These are phyloP conservation scores for Myxozyma kluyveri DNA, from an alignment of 805 yeast genomes.

Conservation along the genomic window DNA sequence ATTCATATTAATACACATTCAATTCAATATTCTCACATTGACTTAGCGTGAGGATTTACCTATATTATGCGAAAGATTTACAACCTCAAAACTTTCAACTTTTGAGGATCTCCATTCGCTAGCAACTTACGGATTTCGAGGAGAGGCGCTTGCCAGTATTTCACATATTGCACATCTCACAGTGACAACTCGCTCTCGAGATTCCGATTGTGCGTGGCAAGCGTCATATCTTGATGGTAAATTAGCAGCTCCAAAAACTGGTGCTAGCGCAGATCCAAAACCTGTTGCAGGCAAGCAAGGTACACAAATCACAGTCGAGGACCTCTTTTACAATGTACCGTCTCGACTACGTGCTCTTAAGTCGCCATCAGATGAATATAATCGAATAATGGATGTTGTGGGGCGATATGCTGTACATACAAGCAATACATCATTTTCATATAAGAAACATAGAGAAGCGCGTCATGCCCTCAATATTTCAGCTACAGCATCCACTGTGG, in stretches of 20 bases:
- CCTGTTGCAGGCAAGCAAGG: slow-evolving; percentile 87
- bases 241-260: slow-evolving; percentile 43
- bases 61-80: slow-evolving; percentile 83
- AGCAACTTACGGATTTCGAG: slow-evolving; percentile 88
- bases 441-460: slow-evolving; percentile 76
- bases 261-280: slow-evolving; percentile 48
- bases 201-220: slow-evolving; percentile 66
- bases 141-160: slow-evolving; percentile 93
- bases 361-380: slow-evolving; percentile 69
- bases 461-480: slow-evolving; percentile 63
- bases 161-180: slow-evolving; percentile 83
- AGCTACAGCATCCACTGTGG: slow-evolving; percentile 50
- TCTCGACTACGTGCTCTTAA: slow-evolving; percentile 67
- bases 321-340: slow-evolving; percentile 83
- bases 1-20: neutral
- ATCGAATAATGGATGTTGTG: slow-evolving; percentile 74
- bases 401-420: slow-evolving; percentile 81
- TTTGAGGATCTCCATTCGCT: slow-evolving; percentile 75
- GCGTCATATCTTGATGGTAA: slow-evolving; percentile 68
- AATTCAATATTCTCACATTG: neutral
- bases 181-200: slow-evolving; percentile 68
- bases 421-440: slow-evolving; percentile 64
- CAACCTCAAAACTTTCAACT: slow-evolving; percentile 75
- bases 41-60: slow-evolving; percentile 59
- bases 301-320: slow-evolving; percentile 81